Percentiles rank a stretch among this genome's conserved stretches.
Evolutionary conservation across 2,329 filamentous ascomycete species (phyloP).

Genomic region (Sarocladiaceae sp.): DNA sequence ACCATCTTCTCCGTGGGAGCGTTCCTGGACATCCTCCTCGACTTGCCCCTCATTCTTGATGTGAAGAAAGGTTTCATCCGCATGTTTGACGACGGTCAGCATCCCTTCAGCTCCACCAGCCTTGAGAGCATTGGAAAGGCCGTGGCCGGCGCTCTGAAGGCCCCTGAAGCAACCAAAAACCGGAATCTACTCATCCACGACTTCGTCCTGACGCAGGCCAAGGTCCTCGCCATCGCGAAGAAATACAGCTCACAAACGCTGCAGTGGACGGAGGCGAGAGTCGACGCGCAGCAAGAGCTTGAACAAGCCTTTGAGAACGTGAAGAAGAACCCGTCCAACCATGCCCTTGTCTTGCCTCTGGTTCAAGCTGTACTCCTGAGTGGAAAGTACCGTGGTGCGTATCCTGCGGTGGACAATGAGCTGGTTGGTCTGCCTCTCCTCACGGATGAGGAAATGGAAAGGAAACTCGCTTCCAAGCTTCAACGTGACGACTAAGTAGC

Average conservation of each 20-base stretch:
- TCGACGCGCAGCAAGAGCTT: slow-evolving; percentile 7
- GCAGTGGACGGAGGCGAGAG: slow-evolving; percentile 31
- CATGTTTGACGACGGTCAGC: slow-evolving; percentile 40
- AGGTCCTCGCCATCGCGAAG: slow-evolving; percentile 35
- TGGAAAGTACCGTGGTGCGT: slow-evolving; percentile 19
- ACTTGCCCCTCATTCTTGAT: slow-evolving; percentile 32
- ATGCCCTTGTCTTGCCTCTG: slow-evolving; percentile 11
- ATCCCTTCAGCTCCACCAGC: slow-evolving; percentile 34
- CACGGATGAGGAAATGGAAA: slow-evolving; percentile 25
- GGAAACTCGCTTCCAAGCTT: not conserved
- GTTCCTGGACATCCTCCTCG: slow-evolving; percentile 48
- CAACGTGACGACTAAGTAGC: too few relatives aligned
- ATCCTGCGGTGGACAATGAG: slow-evolving; percentile 22
- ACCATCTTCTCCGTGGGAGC: slow-evolving; percentile 41
- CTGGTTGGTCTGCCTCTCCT: slow-evolving; percentile 29
- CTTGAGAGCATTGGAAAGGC: slow-evolving; percentile 35
- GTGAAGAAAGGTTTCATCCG: slow-evolving; percentile 26
- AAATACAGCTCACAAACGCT: slow-evolving; percentile 31
- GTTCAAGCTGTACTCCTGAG: slow-evolving; percentile 17
- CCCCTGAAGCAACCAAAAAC: slow-evolving; percentile 42
- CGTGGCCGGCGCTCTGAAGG: slow-evolving; percentile 35
- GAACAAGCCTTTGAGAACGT: not conserved
- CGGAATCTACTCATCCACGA: slow-evolving; percentile 32
- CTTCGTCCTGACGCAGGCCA: slow-evolving; percentile 31
- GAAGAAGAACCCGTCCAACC: slow-evolving; percentile 3